phyloP scores from a whole-genome alignment of 768 basidiomycete genomes.

The Cystofilobasidium macerans region DNA sequence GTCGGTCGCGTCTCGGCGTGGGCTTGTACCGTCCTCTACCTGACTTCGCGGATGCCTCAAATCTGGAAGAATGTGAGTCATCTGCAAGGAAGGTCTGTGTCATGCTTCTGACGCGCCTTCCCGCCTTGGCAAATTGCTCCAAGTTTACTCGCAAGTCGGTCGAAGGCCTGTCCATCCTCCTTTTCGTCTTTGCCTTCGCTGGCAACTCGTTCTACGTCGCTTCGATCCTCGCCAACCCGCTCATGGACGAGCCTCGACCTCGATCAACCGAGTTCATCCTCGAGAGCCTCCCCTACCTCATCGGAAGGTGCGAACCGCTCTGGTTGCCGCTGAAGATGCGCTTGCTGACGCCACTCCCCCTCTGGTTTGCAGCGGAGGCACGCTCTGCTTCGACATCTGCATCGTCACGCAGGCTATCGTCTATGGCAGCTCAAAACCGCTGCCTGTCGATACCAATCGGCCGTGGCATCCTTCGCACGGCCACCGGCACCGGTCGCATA shows the following conservation, averaged over 20 bases:
- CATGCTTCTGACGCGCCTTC: no score
- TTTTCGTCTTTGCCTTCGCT: slow-evolving; percentile 86
- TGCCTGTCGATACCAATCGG: not conserved
- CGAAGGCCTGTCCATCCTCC: slow-evolving; percentile 85
- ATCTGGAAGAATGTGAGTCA: slow-evolving; percentile 92
- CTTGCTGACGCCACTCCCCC: not conserved
- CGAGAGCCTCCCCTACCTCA: slow-evolving; percentile 43
- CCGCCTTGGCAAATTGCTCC: no score
- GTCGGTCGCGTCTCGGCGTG: slow-evolving; percentile 88
- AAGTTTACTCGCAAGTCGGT: slow-evolving; percentile 84
- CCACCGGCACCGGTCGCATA: not conserved
- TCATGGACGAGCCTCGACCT: slow-evolving; percentile 45
- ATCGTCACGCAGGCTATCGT: slow-evolving; percentile 77
- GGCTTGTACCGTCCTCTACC: slow-evolving; percentile 82
- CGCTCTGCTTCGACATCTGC: slow-evolving; percentile 81
- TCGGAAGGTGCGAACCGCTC: slow-evolving; percentile 42
- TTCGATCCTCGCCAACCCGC: slow-evolving; percentile 72
- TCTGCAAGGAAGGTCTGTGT: no score
- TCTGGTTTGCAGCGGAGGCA: slow-evolving; percentile 49
- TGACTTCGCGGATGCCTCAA: slow-evolving; percentile 81
- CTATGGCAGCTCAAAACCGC: slow-evolving; percentile 42
- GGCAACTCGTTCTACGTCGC: slow-evolving; percentile 52
- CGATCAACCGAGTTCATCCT: slow-evolving; percentile 56
- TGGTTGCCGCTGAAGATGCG: not conserved
- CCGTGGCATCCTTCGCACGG: slow-evolving; percentile 1